phyloP scores from a whole-genome alignment of 169 alveolate species.

The Plasmodium coatneyi region DNA sequence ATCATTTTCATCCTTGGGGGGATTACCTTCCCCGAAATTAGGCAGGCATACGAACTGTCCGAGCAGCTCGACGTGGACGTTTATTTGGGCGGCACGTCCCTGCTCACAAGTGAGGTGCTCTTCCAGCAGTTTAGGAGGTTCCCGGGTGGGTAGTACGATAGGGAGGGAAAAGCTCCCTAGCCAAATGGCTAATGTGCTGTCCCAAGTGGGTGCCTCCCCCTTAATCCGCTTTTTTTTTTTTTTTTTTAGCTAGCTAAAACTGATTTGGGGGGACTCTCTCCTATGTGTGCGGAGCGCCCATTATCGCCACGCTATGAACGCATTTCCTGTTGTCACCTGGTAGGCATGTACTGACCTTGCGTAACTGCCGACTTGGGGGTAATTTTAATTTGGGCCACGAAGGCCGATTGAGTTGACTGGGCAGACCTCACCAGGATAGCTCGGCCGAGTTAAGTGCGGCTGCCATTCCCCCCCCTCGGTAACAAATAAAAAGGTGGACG shows the following conservation, averaged over 20 bases:
- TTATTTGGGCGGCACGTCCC: slow-evolving; percentile 86
- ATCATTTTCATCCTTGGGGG: slow-evolving; percentile 87
- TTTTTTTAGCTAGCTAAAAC: not conserved
- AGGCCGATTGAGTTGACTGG: not conserved
- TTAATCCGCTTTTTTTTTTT: not conserved
- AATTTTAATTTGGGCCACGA: not conserved
- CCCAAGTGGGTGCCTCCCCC: not conserved
- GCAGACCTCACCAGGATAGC: not conserved
- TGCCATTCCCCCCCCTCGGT: not conserved
- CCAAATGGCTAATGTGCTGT: not conserved
- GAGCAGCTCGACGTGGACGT: slow-evolving; percentile 79
- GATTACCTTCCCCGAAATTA: slow-evolving; percentile 85
- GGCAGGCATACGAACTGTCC: slow-evolving; percentile 80
- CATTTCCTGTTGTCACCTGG: not conserved
- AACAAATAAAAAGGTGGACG: not conserved
- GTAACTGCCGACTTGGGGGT: not conserved
- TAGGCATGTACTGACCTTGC: not conserved
- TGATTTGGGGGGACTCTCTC: too few species aligned
- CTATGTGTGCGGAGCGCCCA: not conserved
- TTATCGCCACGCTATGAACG: not conserved
- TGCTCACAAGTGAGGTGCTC: slow-evolving; percentile 17
- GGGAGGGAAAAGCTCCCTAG: not conserved
- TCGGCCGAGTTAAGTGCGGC: not conserved
- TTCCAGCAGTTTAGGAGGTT: slow-evolving; percentile 21
- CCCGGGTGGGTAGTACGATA: not conserved